Evolutionary conservation across 495 filamentous ascomycete species (phyloP).

Genomic region (Hypoxylon crocopeplum): DNA sequence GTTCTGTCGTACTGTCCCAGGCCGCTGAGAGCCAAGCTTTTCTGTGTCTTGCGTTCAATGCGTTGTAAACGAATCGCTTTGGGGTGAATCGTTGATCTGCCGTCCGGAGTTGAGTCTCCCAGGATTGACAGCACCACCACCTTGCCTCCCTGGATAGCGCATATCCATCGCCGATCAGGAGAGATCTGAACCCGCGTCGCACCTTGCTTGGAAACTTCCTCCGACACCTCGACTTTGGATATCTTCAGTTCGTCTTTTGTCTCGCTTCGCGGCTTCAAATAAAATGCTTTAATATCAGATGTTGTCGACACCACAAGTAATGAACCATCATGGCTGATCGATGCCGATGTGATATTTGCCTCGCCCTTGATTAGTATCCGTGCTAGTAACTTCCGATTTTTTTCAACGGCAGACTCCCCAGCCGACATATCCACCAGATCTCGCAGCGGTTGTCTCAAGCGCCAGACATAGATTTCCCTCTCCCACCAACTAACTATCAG

Average conservation of each 20-base stretch:
- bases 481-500: conserved; percentile 94
- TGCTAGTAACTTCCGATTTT: conserved; percentile 68
- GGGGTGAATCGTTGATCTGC: conserved; percentile 54
- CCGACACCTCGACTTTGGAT: conserved; percentile 68
- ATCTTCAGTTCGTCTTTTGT: conserved; percentile 66
- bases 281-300: conserved; percentile 80
- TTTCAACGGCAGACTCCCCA: conserved; percentile 42
- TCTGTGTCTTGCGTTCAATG: conserved; percentile 61
- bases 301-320: conserved; percentile 79
- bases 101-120: conserved; percentile 28
- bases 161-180: conserved; percentile 75
- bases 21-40: conserved; percentile 66
- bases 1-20: conserved; percentile 80
- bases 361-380: conserved; percentile 80
- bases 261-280: conserved; percentile 54
- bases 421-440: conserved; percentile 52
- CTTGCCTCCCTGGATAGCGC: conserved; percentile 79
- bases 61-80: conserved; percentile 62
- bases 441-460: conserved; percentile 58
- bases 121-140: conserved; percentile 64
- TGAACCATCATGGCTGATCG: conserved; percentile 74
- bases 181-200: conserved; percentile 79
- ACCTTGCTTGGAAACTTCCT: conserved; percentile 57
- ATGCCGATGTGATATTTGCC: conserved; percentile 83
- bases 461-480: conserved; percentile 85